Evolutionary conservation across 2,329 filamentous ascomycete genomes (phyloP).

Genomic region (Cladosporium sp.): DNA sequence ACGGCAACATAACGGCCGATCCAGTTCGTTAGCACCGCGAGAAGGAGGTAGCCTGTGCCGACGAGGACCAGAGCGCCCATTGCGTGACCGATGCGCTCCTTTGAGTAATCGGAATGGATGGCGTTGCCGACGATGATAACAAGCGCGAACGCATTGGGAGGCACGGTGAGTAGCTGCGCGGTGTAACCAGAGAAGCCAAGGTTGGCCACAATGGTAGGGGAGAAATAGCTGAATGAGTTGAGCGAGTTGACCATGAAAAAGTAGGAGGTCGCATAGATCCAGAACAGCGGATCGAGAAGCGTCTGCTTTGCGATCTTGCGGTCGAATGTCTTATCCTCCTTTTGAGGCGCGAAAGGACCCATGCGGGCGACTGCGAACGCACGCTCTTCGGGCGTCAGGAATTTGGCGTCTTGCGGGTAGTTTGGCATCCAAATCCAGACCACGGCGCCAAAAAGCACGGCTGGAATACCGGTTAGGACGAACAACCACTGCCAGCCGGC

Average conservation of each 20-base stretch:
- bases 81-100: conserved; percentile 13
- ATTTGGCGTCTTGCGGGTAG: conserved; percentile 51
- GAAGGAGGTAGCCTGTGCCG: conserved; percentile 12
- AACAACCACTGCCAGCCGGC: conserved; percentile 27
- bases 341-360: conserved; percentile 17
- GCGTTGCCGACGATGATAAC: conserved; percentile 15
- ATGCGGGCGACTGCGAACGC: conserved; percentile 37
- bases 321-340: conserved; percentile 15
- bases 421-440: conserved; percentile 48
- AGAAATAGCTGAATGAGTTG: conserved; percentile 52
- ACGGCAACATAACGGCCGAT: conserved; percentile 14
- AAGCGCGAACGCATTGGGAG: conserved; percentile 31
- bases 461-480: conserved; percentile 17
- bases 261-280: conserved; percentile 32
- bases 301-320: conserved; percentile 36
- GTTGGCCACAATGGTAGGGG: conserved; percentile 46
- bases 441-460: conserved; percentile 37
- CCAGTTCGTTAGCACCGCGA: conserved; percentile 14
- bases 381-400: conserved; percentile 44
- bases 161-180: conserved; percentile 39
- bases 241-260: conserved; percentile 38
- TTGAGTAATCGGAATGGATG: conserved; percentile 13
- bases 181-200: conserved; percentile 37
- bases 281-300: conserved; percentile 42
- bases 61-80: conserved; percentile 11